Evolutionary conservation across 305 asterid species (phyloP), one percentile per base, ranked within the genome.

Genomic region (Ajuga reptans): DNA sequence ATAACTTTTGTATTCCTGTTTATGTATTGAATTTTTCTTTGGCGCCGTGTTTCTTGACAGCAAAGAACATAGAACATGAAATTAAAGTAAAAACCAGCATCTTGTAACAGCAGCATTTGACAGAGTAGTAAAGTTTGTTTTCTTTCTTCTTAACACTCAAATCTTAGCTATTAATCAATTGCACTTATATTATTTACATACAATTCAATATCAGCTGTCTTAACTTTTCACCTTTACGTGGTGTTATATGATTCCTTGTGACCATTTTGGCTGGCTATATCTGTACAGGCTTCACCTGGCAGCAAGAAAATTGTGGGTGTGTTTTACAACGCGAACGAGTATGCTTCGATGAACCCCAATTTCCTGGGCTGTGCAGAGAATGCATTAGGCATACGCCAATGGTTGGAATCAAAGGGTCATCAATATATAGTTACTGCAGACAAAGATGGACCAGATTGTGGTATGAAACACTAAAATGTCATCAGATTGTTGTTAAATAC

Each of bases 261-360:
- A 9, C 43, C 24, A 41, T 67, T 42, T 73, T 8, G 55, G 0
- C 56, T 60, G 11, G n/a, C n/a, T n/a, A n/a, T 59, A 14, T 64
- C 15, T 24, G 34, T 31, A 10, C 33, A 92, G 96, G 97, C 96
- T 74, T 81, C 95, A 33, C 81, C 92, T 9, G 98, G 94, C 14
- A 86, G 89, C 87, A 90, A 92, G 85, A 92, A 92, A 85, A 92
- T 92, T 2, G 98, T 92, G 64, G 97, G 96, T 3, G 97, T 92
- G 37, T 88, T 90, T 82, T 92, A 92, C 86, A 85, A 84, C 33
- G 97, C 87, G 63, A 85, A 90, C 12, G 95, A 90, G 73, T 92
- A 90, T 58, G 98, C 97, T 57, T 72, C 92, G 5, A 76, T 79
- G 92, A 92, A 92, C 56, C 98, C 98, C 71, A 81, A 92, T 63